Conservation (phyloP, 495 filamentous ascomycete species). For the Halenospora varia region DNA sequence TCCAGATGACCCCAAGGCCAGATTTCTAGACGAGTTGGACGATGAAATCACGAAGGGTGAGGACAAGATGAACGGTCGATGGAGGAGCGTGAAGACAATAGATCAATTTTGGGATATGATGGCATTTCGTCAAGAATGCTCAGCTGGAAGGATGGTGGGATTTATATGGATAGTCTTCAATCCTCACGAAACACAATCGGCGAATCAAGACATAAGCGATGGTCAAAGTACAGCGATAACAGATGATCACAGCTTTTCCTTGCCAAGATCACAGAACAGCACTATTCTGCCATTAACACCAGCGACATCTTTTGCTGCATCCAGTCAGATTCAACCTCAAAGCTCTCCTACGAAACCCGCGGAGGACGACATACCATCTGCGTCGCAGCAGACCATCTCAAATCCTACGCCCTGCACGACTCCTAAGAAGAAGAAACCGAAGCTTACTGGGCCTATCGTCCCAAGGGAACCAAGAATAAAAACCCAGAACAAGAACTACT, state of each 20-base stretch:
- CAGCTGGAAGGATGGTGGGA: conserved; percentile 81
- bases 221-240: conserved; percentile 28
- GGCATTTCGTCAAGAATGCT: conserved; percentile 94
- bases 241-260: conserved; percentile 21
- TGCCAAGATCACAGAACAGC: neutral
- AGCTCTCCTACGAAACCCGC: neutral
- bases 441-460: conserved; percentile 49
- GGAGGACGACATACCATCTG: neutral
- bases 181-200: conserved; percentile 27
- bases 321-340: conserved; percentile 5
- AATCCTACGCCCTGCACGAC: neutral
- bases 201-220: conserved; percentile 7
- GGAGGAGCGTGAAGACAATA: conserved; percentile 76
- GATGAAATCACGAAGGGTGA: conserved; percentile 59
- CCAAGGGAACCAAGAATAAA: conserved; percentile 54
- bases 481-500: conserved; percentile 37
- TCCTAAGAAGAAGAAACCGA: conserved; percentile 38
- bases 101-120: conserved; percentile 99
- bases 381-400: neutral
- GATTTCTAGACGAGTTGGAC: conserved; percentile 86
- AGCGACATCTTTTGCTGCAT: conserved; percentile 15
- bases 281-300: conserved; percentile 2
- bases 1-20: conserved; percentile 93
- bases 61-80: conserved; percentile 53
- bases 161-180: conserved; percentile 92